A percentile compares a stretch with the other conserved stretches of the same genome.
These are phyloP conservation scores for Fusarium brevicatenulatum DNA, from an alignment of 2,329 filamentous ascomycete species.

Conservation along the genomic window DNA sequence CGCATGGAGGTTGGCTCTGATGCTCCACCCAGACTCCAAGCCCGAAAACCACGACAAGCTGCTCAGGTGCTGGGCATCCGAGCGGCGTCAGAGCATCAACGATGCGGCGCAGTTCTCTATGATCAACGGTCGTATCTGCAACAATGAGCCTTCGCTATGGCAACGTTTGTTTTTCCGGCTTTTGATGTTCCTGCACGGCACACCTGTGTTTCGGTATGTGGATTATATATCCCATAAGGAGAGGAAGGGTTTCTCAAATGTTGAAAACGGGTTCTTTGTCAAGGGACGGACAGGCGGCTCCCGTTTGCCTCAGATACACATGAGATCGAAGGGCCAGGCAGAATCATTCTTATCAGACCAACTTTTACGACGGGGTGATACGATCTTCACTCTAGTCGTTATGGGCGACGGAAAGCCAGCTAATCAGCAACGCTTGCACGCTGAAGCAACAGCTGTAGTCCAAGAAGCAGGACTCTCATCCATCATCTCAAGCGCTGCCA, in stretches of 20 bases:
- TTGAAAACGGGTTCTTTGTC: not conserved
- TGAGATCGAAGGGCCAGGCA: not conserved
- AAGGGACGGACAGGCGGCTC: not conserved
- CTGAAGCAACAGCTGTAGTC: not conserved
- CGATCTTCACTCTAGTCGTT: not conserved
- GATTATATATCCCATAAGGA: not conserved
- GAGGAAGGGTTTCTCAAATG: not conserved
- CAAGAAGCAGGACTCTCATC: not conserved
- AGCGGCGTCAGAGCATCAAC: not conserved
- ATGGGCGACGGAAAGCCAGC: rapidly evolving
- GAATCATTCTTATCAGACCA: not conserved
- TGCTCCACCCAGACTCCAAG: not conserved
- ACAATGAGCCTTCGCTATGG: not conserved
- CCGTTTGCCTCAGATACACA: not conserved
- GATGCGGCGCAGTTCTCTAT: not conserved
- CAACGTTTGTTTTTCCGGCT: not conserved
- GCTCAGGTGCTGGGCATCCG: not conserved
- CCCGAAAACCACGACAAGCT: not conserved
- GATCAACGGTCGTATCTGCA: not conserved
- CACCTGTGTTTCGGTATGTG: not conserved
- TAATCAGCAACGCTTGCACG: rapidly evolving
- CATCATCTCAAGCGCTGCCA: not conserved
- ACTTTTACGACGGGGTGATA: not conserved
- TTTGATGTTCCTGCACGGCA: not conserved
- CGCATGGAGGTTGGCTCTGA: not conserved